phyloP scores from a whole-genome alignment of 352 stramenopile species.

The Globisporangium rhizosaccharum region DNA sequence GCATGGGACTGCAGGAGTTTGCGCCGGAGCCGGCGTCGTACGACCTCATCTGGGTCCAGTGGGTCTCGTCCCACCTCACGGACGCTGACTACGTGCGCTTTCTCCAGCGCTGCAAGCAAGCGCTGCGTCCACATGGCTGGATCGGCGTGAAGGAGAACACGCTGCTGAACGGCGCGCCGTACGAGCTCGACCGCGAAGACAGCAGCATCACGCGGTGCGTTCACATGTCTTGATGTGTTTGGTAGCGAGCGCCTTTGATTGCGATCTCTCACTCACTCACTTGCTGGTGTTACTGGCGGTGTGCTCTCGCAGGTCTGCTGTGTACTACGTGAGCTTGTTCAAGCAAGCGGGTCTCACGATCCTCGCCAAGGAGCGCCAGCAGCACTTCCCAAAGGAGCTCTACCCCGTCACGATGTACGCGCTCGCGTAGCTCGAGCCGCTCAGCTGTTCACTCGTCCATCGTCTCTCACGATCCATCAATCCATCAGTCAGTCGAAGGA shows the following conservation, averaged over 20 bases:
- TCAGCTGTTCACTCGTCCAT: too few relatives aligned
- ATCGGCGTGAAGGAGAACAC: conserved; percentile 92
- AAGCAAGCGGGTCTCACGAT: conserved; percentile 87
- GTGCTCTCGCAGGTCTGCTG: conserved; percentile 31
- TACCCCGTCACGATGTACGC: conserved; percentile 96
- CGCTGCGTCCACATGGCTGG: conserved; percentile 47
- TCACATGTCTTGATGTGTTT: background rate
- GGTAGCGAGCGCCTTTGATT: too few relatives aligned
- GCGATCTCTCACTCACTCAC: background rate
- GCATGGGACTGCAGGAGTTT: conserved; percentile 91
- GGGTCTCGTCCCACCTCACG: conserved; percentile 93
- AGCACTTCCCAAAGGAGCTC: conserved; percentile 93
- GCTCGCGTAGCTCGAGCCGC: conserved; percentile 27
- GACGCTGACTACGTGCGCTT: conserved; percentile 93
- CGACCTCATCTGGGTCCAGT: conserved; percentile 97
- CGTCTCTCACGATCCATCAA: background rate
- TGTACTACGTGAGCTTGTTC: conserved; percentile 92
- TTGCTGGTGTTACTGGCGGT: background rate
- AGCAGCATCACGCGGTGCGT: conserved; percentile 79
- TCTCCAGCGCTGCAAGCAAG: conserved; percentile 82
- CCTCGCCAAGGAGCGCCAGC: conserved; percentile 75
- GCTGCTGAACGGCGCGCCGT: conserved; percentile 57
- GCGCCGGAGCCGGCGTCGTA: conserved; percentile 66
- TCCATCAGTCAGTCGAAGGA: background rate
- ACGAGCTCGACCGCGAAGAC: conserved; percentile 93